Evolutionary conservation across 2,329 filamentous ascomycete species (phyloP).

Genomic region (Aspergillus felis): DNA sequence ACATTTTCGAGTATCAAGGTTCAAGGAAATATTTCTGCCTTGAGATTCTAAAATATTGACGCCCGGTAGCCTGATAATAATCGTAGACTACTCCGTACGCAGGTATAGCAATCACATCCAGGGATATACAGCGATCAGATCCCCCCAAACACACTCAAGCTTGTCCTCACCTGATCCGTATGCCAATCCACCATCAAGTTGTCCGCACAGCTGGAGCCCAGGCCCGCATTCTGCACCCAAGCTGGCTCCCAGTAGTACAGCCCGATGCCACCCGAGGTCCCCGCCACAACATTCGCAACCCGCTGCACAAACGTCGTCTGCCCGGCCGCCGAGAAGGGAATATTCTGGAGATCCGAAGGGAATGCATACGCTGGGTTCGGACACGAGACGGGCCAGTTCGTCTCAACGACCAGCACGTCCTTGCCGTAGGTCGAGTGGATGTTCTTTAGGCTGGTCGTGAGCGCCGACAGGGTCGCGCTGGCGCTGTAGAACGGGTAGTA

Average conservation of each 20-base stretch:
- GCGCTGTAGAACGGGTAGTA: constrained; percentile 70
- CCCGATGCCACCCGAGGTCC: constrained; percentile 53
- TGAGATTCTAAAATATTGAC: not conserved
- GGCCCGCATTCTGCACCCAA: constrained; percentile 62
- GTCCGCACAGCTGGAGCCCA: constrained; percentile 63
- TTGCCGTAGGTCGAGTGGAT: constrained; percentile 62
- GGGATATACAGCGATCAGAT: constrained; percentile 32
- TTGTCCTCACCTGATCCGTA: constrained; percentile 52
- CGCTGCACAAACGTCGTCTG: constrained; percentile 60
- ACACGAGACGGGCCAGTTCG: constrained; percentile 65
- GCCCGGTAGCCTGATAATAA: not conserved
- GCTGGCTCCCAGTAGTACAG: constrained; percentile 73
- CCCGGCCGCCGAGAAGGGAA: constrained; percentile 61
- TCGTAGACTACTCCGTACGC: not conserved
- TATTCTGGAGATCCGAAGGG: constrained; percentile 55
- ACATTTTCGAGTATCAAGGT: not conserved
- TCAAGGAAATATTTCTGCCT: not conserved
- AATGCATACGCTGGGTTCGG: constrained; percentile 56
- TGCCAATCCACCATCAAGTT: constrained; percentile 59
- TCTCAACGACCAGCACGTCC: constrained; percentile 65
- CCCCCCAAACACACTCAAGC: constrained; percentile 53
- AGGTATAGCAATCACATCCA: not conserved
- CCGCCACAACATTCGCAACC: constrained; percentile 55
- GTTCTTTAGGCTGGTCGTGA: constrained; percentile 55
- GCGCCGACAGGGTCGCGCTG: constrained; percentile 54